Evolutionary conservation across 2,329 filamentous ascomycete species (phyloP).

Genomic region (Trichoderma lentiforme): DNA sequence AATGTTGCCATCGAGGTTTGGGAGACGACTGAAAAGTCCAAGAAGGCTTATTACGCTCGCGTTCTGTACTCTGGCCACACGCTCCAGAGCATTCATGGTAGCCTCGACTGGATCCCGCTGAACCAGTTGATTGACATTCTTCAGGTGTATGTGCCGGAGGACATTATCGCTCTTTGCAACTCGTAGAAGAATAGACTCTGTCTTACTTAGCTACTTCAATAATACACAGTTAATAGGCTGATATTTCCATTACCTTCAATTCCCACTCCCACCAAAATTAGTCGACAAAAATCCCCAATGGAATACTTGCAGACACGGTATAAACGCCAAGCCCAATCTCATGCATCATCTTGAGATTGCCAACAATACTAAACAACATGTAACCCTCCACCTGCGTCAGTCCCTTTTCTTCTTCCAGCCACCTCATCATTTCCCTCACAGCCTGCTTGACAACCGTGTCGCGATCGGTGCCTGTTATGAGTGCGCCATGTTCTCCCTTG

Average conservation of each 20-base stretch:
- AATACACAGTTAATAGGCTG: not conserved
- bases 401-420: conserved; percentile 45
- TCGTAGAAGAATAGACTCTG: not conserved
- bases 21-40: not conserved
- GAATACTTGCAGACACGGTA: conserved; percentile 6
- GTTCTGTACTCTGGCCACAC: conserved; percentile 11
- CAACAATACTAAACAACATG: conserved; percentile 50
- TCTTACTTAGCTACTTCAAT: not conserved
- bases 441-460: conserved; percentile 48
- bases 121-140: conserved; percentile 5
- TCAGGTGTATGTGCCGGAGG: conserved; percentile 3
- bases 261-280: not conserved
- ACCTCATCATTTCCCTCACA: conserved; percentile 45
- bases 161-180: conserved; percentile 8
- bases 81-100: conserved; percentile 5
- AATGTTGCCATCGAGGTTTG: conserved; percentile 9
- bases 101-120: conserved; percentile 3
- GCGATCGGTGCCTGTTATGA: conserved; percentile 46
- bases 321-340: not conserved
- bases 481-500: conserved; percentile 38
- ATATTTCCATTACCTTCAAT: not conserved
- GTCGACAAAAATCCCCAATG: not conserved
- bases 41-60: conserved; percentile 2
- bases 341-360: conserved; percentile 45
- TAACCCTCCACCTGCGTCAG: conserved; percentile 47